Base-by-base conservation (phyloP, 495 filamentous ascomycete species). In the Tuber brumale region DNA sequence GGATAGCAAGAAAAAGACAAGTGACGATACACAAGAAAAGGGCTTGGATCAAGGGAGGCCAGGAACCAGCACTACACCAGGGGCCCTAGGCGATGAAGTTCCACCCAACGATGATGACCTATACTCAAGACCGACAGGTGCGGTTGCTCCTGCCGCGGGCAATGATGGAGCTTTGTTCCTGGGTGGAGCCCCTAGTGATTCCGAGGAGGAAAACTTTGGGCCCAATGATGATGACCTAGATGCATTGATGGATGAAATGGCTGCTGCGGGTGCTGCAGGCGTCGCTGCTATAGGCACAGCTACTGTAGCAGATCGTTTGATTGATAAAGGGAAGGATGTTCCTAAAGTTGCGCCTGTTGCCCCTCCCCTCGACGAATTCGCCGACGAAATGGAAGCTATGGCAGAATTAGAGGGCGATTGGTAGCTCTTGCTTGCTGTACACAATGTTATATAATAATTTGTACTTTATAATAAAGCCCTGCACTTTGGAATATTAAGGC, bases 371-470 rank as follows among this genome's bases (percentile, higher is more conserved):
- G 81, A 85, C 70, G 77, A 86, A 35, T 88, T 87, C 80, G 87
- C 84, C 6, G 90, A 90, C 76, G 91, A 91, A 44, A 88, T 91
- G 85, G 91, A 89, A 71, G 90, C 87, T 6, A 90, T 92, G 89
- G 90, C 87, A 41, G 90, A 88, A 74, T 88, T 93, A 86, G 88
- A 88, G 43, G 89, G 84, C 12, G 81, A 88, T 71, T 91, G 88
- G 89, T 91, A 80, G 87, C 45, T 35, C 73, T 41, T 72, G 44
- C 48, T 45, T 74, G 42, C 71, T 71, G 39, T 48, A 48, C 31
- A 69, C 21, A 14, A 41, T 19, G 18, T 46, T 5, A 46, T 46
- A 46, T 19, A 16, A 45, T 45, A 45, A 66, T 39, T 39, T 48
- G 39, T 61, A 46, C 46, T 70, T 48, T 66, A 66, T 66, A 66